Evolutionary conservation across 176 grass and related monocot genomes (phyloP), one percentile per base, ranked within the genome.

Genomic region (Dendrocalamus sinicus): DNA sequence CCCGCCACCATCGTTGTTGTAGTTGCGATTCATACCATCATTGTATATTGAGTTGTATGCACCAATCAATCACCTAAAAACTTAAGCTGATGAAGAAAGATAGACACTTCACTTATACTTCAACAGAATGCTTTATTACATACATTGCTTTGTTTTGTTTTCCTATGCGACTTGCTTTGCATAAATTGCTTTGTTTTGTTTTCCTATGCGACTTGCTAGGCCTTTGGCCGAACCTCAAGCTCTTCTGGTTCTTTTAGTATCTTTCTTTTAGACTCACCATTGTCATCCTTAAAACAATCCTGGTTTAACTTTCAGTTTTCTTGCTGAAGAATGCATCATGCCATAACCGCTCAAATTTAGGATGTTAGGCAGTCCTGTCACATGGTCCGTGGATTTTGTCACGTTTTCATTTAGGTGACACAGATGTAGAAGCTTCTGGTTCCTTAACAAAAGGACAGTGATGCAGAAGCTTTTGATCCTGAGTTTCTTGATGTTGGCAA

Each of bases 401-500:
- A 73, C 19, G 46, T 4, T 47, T 47, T 47, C 11, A 47, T 47
- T 47, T 12, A 47, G 46, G 10, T 47, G 46, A 47, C 11, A 47
- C 10, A 0, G 11, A 47, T 47, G 46, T 11, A 12, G 11, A 47
- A 47, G 2, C 47, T 50, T 50, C 12, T 50, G 0, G 12, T 50
- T 50, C 47, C 47, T 50, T 50, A 14, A 17, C 9, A 17, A 53
- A 53, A 53, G 6, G 5, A 53, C 35, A 47, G n/a, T 70, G 41
- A n/a, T 19, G 32, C 17, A 30, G 17, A 53, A 57, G 37, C 58
- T 84, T 84, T 59, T 84, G 50, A 67, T 73, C 23, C 9, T 9
- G 13, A 51, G 14, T 43, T 55, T 67, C 28, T 84, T 65, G 70
- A 89, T 58, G 75, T 22, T 53, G 37, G 70, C 75, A 46, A 66